Evolutionary conservation across 2,329 filamentous ascomycete genomes (phyloP), one percentile per base, ranked within the genome.

Genomic region (Calonectria pseudoturangicola): DNA sequence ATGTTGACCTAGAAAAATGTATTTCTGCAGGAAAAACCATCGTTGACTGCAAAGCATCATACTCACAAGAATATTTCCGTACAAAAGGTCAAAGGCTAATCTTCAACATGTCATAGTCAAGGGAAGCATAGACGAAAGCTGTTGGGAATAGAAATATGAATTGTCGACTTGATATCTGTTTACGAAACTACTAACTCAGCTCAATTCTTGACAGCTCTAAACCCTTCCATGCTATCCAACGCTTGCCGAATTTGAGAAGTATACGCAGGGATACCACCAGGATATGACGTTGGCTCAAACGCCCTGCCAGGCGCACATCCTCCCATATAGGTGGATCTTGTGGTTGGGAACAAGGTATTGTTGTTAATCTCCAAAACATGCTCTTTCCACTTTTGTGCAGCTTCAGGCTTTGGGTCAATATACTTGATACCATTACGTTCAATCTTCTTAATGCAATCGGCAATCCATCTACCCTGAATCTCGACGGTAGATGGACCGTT

Each of bases 401-500:
- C 86, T 47, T 88, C 86, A 0, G 73, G 45, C 45, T 84, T 87
- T 0, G 89, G 84, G 71, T 91, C 86, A 67, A 92, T 86, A 66
- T 87, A 88, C 74, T 86, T 87, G 78, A 90, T 83, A 1, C 81
- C 79, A 47, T 88, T 82, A 1, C 76, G 74, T 74, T 85, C 80
- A 74, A 91, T 87, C 79, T 89, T 85, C 45, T 84, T 81, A 67
- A 92, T 88, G 54, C 81, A 79, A 56, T 89, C 86, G n/a, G 84
- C 83, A 68, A 92, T 88, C 89, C 89, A 92, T 0, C 88, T 83
- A 2, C 89, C 90, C 75, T 92, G 90, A 1, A 89, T 77, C 73
- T 91, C 88, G 8, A 88, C 86, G 1, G 84, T 86, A 0, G 87
- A 86, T 0, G 91, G 90, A 0, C 90, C 90, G 75, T 92, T 92